Base-by-base conservation (phyloP, 2,329 filamentous ascomycete species). In the Aspergillus felis region DNA sequence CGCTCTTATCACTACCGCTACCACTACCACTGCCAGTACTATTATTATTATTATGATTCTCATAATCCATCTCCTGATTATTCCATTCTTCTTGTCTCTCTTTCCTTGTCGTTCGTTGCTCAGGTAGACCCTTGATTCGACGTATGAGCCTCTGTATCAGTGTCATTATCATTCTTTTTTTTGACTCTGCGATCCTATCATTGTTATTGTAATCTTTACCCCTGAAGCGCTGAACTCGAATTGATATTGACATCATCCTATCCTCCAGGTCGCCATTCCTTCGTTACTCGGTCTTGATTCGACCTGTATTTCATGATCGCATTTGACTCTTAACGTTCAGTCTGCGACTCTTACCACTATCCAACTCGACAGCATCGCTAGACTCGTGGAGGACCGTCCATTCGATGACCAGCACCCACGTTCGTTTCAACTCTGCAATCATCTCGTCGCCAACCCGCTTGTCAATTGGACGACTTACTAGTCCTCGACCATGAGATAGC, bases 401-500 rank as follows among this genome's bases (percentile, higher is more conserved):
- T 49, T 49, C 20, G 9, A 27, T 49, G 27, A 24, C 28, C 46
- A 49, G 55, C 42, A 57, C 42, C 10, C 53, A 9, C 17, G 38
- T 53, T 27, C 17, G 28, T 35, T 50, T 22, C 25, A 55, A 47
- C 52, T 54, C 25, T 24, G 32, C 4, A n/a, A 29, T 51, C 29
- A 28, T 48, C 54, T 56, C 48, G 44, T 51, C 20, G 17, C 51
- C 53, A 28, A 56, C 53, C 32, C 42, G 50, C 47, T 53, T 57
- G 55, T 58, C 55, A 35, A 4, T 28, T 14, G 17, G 22, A 38
- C 41, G 50, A 60, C 50, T 52, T 50, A 46, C 49, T 50, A 51
- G 29, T 27, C 25, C 58, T 57, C 57, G 61, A 66, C 54, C 60
- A 71, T 71, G 69, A 67, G 65, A 71, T 73, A 74, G 70, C 68